phyloP scores from a whole-genome alignment of 371 early-diverging fungal genomes.

The Choanephora cucurbitarum region DNA sequence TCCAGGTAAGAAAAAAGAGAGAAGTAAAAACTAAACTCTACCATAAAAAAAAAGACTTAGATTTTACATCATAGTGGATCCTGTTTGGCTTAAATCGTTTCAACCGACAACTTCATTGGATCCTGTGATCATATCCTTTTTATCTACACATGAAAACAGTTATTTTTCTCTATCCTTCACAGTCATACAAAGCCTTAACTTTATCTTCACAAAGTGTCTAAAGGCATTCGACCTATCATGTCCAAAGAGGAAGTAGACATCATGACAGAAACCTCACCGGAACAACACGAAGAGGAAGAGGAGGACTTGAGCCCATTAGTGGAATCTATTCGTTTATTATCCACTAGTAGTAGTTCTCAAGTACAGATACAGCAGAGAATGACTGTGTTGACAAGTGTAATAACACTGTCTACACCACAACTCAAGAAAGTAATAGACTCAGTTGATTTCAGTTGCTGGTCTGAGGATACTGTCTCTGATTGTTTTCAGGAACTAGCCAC shows the following conservation, averaged over 20 bases:
- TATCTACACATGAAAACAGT: too few relatives aligned
- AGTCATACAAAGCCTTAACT: too few relatives aligned
- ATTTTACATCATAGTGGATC: conserved; percentile 6
- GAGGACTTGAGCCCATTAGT: conserved; percentile 1
- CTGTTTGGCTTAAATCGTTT: background rate
- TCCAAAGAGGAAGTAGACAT: conserved; percentile 1
- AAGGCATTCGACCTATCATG: conserved; percentile 11
- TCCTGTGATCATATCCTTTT: conserved; percentile 30
- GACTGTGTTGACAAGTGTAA: too few relatives aligned
- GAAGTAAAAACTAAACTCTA: background rate
- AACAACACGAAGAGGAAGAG: background rate
- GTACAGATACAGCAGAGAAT: too few relatives aligned
- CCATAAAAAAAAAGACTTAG: too few relatives aligned
- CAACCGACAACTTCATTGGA: background rate
- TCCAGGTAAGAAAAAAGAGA: conserved; percentile 3
- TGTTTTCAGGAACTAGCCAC: conserved; percentile 9
- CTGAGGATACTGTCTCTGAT: conserved; percentile 15
- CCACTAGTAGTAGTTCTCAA: too few relatives aligned
- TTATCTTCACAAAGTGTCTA: background rate
- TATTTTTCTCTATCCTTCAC: too few relatives aligned
- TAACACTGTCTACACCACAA: background rate
- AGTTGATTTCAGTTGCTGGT: conserved; percentile 20
- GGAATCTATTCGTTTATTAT: too few relatives aligned
- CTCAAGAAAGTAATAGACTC: background rate
- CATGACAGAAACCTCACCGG: background rate